Base-by-base conservation (phyloP, 2,329 filamentous ascomycete genomes). In the Botrytis pseudocinerea region DNA sequence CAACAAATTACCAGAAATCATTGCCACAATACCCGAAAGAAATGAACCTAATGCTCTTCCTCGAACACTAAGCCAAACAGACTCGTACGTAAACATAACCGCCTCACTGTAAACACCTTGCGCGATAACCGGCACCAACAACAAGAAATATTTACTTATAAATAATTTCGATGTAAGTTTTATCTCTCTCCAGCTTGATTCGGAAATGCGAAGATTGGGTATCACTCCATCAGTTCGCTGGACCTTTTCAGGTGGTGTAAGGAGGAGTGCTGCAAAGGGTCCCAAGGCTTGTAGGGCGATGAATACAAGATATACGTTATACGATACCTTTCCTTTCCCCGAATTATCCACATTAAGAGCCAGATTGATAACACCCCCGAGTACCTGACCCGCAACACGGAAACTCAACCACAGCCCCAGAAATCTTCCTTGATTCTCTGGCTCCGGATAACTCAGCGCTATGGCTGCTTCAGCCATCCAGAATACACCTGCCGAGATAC, bases 401-500 rank as follows among this genome's bases (percentile, higher is more conserved):
- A 83, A 87, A 0, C 83, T 85, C 7, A 93, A 84, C 92, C 92
- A 94, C 78, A 91, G 90, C 0, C 90, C 91, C 0, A 93, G 82
- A 28, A 89, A 88, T 25, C 86, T 86, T 0, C 90, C 90, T 70
- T 88, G 86, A 65, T 92, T 92, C 78, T 88, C 89, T 0, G 91
- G 90, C 77, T 93, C 91, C 0, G 91, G 91, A 76, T 94, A 94
- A 0, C 89, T 86, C 32, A 93, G 87, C 0, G 91, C 91, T 73
- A 94, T 92, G 0, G 92, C 91, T 0, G 90, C 90, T 81, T 94
- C 92, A 0, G 91, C 88, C 85, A 90, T 90, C 92, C 92, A 94
- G 81, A 93, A 93, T 0, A 93, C 84, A 0, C 92, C 92, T 0
- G 92, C 91, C 4, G 73, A 74, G 28, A 80, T 77, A 1, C 79